These are phyloP conservation scores for Zygoascus tannicola DNA, from an alignment of 805 yeast genomes.

Conservation along the genomic window DNA sequence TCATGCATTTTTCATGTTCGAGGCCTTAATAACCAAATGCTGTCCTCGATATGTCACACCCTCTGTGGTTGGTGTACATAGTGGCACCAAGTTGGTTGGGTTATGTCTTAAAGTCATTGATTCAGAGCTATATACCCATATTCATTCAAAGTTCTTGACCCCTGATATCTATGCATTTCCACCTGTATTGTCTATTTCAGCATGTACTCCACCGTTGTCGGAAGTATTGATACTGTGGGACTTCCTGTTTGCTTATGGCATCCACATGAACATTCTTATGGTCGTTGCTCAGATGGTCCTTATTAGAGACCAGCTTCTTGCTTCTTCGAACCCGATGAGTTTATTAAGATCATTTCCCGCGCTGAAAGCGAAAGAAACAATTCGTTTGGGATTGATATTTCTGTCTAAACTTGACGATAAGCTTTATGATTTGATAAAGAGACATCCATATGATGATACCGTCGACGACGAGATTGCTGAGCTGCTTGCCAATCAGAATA, in stretches of 20 bases:
- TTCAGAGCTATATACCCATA: constrained; percentile 51
- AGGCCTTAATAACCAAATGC: constrained; percentile 47
- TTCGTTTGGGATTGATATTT: constrained; percentile 70
- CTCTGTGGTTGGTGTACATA: constrained; percentile 70
- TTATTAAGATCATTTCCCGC: constrained; percentile 63
- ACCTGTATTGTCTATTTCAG: constrained; percentile 64
- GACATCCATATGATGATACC: constrained; percentile 49
- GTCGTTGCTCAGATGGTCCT: constrained; percentile 74
- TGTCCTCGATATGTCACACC: constrained; percentile 76
- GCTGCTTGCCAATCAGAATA: background rate
- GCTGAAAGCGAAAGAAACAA: constrained; percentile 62
- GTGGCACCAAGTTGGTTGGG: constrained; percentile 59
- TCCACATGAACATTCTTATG: constrained; percentile 76
- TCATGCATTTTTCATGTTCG: constrained; percentile 68
- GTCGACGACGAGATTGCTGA: constrained; percentile 7
- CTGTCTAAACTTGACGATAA: constrained; percentile 62
- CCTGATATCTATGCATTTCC: constrained; percentile 81
- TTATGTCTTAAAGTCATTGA: constrained; percentile 62
- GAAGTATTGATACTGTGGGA: constrained; percentile 83
- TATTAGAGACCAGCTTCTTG: constrained; percentile 54
- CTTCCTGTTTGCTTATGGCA: constrained; percentile 81
- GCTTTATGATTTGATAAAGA: constrained; percentile 50
- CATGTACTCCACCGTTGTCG: constrained; percentile 76
- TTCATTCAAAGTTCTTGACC: constrained; percentile 56
- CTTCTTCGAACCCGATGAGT: constrained; percentile 60